Conservation (phyloP, 306 rosid species). For the Astragalus glycyphyllos region DNA sequence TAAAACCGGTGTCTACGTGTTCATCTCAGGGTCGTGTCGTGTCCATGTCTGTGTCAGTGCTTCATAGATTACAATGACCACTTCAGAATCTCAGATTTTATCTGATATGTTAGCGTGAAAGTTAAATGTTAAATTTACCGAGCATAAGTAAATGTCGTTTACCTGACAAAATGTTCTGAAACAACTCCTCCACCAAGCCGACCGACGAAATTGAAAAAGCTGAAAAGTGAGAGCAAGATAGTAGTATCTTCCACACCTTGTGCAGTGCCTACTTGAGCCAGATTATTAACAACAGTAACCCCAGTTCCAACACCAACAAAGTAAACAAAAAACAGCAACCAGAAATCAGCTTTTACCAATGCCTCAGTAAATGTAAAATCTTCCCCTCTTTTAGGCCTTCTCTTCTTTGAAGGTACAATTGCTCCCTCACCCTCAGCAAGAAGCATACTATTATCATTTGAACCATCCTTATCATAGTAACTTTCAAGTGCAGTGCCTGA, state of each 20-base stretch:
- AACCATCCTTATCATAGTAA: constrained; percentile 55
- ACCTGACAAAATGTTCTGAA: constrained; percentile 84
- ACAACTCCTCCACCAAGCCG: constrained; percentile 90
- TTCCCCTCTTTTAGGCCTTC: constrained; percentile 87
- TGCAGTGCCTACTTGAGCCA: constrained; percentile 83
- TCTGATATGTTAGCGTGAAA: neutral
- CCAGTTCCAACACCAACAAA: constrained; percentile 91
- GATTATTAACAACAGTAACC: constrained; percentile 76
- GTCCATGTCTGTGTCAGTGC: no score
- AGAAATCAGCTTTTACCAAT: constrained; percentile 79
- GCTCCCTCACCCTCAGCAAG: constrained; percentile 93
- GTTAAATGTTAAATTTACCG: no score
- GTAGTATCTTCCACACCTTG: constrained; percentile 76
- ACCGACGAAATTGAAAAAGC: constrained; percentile 81
- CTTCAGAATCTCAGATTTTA: constrained; percentile 4
- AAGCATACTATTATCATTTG: constrained; percentile 74
- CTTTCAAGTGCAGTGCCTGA: constrained; percentile 55
- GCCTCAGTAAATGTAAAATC: constrained; percentile 76
- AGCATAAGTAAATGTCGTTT: constrained; percentile 4
- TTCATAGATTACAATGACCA: no score
- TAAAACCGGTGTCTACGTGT: no score
- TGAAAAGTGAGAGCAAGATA: constrained; percentile 68
- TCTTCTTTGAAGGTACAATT: constrained; percentile 60
- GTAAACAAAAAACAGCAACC: constrained; percentile 75
- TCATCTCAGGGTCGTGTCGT: no score